Evolutionary conservation across 208 protist species (phyloP).

Genomic region (Trichomonas tenax): DNA sequence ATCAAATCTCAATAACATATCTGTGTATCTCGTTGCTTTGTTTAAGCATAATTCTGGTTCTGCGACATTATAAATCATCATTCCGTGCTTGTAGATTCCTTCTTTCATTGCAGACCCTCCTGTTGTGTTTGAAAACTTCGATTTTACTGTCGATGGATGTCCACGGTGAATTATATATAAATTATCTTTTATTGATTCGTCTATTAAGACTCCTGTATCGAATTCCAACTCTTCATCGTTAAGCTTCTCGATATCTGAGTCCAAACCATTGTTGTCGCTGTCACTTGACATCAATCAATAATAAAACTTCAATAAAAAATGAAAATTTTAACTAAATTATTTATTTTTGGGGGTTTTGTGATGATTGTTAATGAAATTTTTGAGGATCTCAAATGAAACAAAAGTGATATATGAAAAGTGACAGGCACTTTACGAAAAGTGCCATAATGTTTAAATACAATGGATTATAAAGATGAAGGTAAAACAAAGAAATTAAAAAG

Average conservation of each 20-base stretch:
- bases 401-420: no score
- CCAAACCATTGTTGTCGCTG: background rate
- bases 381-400: no score
- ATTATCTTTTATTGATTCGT: background rate
- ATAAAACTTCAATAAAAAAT: no score
- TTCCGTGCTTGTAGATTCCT: background rate
- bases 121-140: background rate
- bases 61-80: background rate
- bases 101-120: background rate
- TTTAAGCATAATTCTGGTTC: background rate
- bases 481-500: no score
- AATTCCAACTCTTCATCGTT: background rate
- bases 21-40: background rate
- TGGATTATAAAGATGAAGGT: no score
- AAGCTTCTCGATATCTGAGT: background rate
- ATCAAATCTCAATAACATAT: background rate
- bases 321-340: no score
- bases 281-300: background rate
- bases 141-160: background rate
- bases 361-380: no score
- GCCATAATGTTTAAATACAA: no score
- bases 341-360: no score
- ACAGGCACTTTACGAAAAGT: no score
- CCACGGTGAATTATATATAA: background rate
- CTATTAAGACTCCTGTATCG: no score